A percentile compares a stretch with the other conserved stretches of the same genome.
Evolutionary conservation across 441 rosid genomes (phyloP).

Genomic region (Euphorbia schlechtendalii): DNA sequence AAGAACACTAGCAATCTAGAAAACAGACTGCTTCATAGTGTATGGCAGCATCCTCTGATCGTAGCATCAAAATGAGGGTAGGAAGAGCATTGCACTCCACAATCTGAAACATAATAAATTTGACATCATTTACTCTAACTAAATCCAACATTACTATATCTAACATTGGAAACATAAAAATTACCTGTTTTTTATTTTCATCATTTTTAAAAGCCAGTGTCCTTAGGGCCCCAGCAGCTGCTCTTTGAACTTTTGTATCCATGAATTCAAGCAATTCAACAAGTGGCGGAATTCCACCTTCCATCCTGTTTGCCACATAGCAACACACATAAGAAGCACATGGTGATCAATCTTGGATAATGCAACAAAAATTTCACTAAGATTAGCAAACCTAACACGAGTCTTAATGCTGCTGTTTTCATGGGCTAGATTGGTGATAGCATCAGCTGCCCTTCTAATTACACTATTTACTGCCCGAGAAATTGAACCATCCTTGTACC

Average conservation of each 20-base stretch:
- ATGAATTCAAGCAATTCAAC: constrained; percentile 84
- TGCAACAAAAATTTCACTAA: constrained; percentile 12
- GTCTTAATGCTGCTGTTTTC: constrained; percentile 94
- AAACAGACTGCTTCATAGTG: constrained; percentile 90
- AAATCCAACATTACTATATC: constrained; percentile 20
- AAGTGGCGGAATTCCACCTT: constrained; percentile 96
- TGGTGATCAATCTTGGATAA: constrained; percentile 14
- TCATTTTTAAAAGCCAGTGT: constrained; percentile 95
- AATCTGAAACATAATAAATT: constrained; percentile 48
- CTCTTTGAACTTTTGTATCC: constrained; percentile 90
- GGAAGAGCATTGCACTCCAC: constrained; percentile 95
- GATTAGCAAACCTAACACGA: constrained; percentile 72
- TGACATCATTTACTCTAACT: constrained; percentile 10
- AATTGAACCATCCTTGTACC: constrained; percentile 50
- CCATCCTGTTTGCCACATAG: constrained; percentile 48
- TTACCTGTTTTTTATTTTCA: constrained; percentile 79
- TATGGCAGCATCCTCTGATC: constrained; percentile 96
- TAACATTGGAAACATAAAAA: constrained; percentile 16
- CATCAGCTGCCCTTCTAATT: constrained; percentile 95
- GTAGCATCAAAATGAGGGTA: constrained; percentile 84
- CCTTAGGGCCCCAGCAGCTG: constrained; percentile 96
- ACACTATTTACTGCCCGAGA: constrained; percentile 87
- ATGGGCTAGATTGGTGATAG: constrained; percentile 95
- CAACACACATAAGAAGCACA: constrained; percentile 14
- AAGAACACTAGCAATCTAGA: constrained; percentile 7